A percentile compares a stretch with the other conserved stretches of the same genome.
These are phyloP conservation scores for Eremothecium sinecaudum DNA, from an alignment of 1,139 yeast species.

Conservation along the genomic window DNA sequence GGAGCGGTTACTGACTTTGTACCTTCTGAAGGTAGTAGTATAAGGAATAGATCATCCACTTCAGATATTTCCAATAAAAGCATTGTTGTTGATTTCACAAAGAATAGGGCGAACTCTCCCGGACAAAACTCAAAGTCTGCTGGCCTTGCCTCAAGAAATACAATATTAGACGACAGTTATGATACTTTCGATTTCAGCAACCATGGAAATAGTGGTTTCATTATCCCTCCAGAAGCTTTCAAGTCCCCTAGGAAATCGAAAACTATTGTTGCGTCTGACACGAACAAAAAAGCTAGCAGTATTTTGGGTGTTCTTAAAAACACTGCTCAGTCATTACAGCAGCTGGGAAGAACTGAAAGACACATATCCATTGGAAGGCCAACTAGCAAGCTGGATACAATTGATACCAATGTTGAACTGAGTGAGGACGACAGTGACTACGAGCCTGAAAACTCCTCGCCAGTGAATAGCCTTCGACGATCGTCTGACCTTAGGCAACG, in stretches of 20 bases:
- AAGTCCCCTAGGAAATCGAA: constrained; percentile 2
- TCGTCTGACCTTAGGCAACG: constrained; percentile 1
- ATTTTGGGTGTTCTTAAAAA: constrained; percentile 4
- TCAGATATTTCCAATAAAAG: constrained; percentile 6
- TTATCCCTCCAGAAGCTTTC: constrained; percentile 19
- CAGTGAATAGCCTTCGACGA: constrained; percentile 6
- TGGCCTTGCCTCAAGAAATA: constrained; percentile 10
- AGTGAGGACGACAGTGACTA: constrained; percentile 10
- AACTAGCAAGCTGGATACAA: constrained; percentile 15
- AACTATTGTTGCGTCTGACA: background rate
- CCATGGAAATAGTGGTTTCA: constrained; percentile 25
- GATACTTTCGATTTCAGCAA: constrained; percentile 28
- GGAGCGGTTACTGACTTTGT: constrained; percentile 1
- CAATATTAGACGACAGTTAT: constrained; percentile 25
- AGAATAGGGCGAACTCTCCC: background rate
- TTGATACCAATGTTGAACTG: constrained; percentile 12
- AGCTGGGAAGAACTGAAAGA: background rate
- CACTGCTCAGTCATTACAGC: constrained; percentile 2
- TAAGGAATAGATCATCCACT: background rate
- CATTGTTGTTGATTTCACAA: constrained; percentile 11
- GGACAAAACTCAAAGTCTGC: background rate
- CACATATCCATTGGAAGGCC: constrained; percentile 1
- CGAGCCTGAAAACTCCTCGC: constrained; percentile 7
- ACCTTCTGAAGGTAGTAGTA: background rate
- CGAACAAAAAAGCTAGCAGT: background rate